Evolutionary conservation across 306 rosid genomes (phyloP).

Genomic region (Trifolium dubium): DNA sequence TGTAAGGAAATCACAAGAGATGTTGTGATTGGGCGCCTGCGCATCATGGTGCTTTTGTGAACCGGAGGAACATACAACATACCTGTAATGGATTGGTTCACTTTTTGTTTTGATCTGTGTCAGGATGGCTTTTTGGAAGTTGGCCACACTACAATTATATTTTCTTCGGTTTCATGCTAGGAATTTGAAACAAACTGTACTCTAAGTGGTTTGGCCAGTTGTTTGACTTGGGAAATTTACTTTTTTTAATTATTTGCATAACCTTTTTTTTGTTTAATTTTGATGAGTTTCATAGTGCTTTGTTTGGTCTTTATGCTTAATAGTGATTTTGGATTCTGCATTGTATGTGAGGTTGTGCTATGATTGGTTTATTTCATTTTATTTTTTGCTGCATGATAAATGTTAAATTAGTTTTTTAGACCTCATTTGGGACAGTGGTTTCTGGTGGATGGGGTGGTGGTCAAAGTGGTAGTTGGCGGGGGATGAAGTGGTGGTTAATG

Average conservation of each 20-base stretch:
- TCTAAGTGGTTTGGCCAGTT: slow-evolving; percentile 56
- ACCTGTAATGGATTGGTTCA: slow-evolving; percentile 49
- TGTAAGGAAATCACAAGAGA: slow-evolving; percentile 91
- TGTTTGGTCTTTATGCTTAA: slow-evolving; percentile 34
- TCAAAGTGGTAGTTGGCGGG: too few species aligned
- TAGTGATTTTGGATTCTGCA: slow-evolving; percentile 23
- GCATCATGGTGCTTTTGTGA: slow-evolving; percentile 44
- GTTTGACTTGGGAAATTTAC: slow-evolving; percentile 52
- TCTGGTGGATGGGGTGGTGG: too few species aligned
- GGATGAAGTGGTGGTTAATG: too few species aligned
- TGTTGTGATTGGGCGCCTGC: slow-evolving; percentile 56
- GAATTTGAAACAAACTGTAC: slow-evolving; percentile 58
- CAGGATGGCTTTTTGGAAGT: slow-evolving; percentile 59
- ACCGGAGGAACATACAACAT: slow-evolving; percentile 47
- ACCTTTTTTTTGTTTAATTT: slow-evolving; percentile 39
- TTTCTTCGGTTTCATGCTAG: slow-evolving; percentile 48
- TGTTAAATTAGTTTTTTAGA: not conserved
- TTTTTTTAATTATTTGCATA: slow-evolving; percentile 47
- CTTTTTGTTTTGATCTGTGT: slow-evolving; percentile 52
- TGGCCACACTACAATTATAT: slow-evolving; percentile 45
- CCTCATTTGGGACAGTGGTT: too few species aligned
- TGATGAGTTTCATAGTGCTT: slow-evolving; percentile 26
- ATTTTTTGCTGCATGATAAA: not conserved
- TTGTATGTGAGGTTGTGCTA: slow-evolving; percentile 7
- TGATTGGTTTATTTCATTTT: not conserved